phyloP scores from a whole-genome alignment of 495 filamentous ascomycete species.

The Hyaloscypha variabilis region DNA sequence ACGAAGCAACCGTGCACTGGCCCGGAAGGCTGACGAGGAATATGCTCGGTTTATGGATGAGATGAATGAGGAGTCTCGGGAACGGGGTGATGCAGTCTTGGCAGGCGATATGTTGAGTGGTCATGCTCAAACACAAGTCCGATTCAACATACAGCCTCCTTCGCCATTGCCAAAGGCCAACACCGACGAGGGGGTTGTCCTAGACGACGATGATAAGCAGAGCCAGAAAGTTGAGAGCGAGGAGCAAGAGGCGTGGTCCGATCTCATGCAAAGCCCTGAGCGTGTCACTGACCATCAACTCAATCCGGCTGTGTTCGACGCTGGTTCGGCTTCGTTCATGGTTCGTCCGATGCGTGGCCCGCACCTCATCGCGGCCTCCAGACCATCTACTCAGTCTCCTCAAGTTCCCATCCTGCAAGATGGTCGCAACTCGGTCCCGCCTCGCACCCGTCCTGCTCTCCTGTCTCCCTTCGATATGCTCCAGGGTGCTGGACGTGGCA shows the following conservation, averaged over 20 bases:
- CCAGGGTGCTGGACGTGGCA: background rate
- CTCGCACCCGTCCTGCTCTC: background rate
- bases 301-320: background rate
- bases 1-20: background rate
- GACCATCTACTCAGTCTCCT: background rate
- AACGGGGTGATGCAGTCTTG: background rate
- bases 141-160: background rate
- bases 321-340: background rate
- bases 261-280: background rate
- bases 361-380: background rate
- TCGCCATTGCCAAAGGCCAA: background rate
- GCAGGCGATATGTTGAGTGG: conserved; percentile 4
- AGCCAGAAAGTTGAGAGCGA: background rate
- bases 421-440: background rate
- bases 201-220: background rate
- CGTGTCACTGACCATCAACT: background rate
- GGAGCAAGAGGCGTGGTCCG: background rate
- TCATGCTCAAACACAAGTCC: background rate
- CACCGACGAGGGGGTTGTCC: background rate
- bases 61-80: conserved; percentile 1
- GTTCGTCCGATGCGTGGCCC: background rate
- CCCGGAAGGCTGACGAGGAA: background rate
- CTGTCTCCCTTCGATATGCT: background rate
- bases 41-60: conserved; percentile 10
- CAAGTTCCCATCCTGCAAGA: background rate